Evolutionary conservation across 768 basidiomycete genomes (phyloP).

Genomic region (Suillus subalutaceus): DNA sequence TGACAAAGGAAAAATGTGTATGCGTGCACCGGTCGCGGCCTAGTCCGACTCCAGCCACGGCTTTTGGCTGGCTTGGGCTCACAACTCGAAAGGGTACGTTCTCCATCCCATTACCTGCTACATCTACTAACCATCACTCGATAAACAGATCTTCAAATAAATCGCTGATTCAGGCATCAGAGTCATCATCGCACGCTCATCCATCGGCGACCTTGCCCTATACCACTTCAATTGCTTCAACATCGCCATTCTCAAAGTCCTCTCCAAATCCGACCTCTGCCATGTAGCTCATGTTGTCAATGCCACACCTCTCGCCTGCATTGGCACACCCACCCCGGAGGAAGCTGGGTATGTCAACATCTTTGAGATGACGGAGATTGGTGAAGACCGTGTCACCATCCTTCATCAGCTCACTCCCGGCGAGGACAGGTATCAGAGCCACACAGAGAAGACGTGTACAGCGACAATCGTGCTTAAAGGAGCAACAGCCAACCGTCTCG

Average conservation of each 20-base stretch:
- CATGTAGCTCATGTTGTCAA: slow-evolving; percentile 88
- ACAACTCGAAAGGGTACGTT: slow-evolving; percentile 82
- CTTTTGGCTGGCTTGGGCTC: too few relatives aligned
- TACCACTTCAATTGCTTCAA: slow-evolving; percentile 94
- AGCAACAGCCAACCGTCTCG: slow-evolving; percentile 90
- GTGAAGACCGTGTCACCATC: slow-evolving; percentile 97
- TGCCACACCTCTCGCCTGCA: slow-evolving; percentile 92
- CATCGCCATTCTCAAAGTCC: slow-evolving; percentile 58
- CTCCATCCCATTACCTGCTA: not conserved
- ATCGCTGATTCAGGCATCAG: slow-evolving; percentile 95
- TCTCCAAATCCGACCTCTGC: slow-evolving; percentile 97
- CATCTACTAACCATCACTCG: slow-evolving; percentile 9
- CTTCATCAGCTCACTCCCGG: slow-evolving; percentile 78
- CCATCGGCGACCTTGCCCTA: slow-evolving; percentile 92
- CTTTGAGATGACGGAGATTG: slow-evolving; percentile 94
- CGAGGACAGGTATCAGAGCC: slow-evolving; percentile 61
- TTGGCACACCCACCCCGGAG: slow-evolving; percentile 95
- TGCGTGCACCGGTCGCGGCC: too few relatives aligned
- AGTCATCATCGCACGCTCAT: slow-evolving; percentile 83
- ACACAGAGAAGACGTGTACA: slow-evolving; percentile 78
- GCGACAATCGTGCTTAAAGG: slow-evolving; percentile 71
- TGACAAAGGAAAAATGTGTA: too few relatives aligned
- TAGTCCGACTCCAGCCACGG: too few relatives aligned
- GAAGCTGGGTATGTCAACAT: slow-evolving; percentile 94
- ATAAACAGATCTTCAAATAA: slow-evolving; percentile 88